phyloP scores from a whole-genome alignment of 2,329 filamentous ascomycete genomes.

The Colletotrichum spaethianum region DNA sequence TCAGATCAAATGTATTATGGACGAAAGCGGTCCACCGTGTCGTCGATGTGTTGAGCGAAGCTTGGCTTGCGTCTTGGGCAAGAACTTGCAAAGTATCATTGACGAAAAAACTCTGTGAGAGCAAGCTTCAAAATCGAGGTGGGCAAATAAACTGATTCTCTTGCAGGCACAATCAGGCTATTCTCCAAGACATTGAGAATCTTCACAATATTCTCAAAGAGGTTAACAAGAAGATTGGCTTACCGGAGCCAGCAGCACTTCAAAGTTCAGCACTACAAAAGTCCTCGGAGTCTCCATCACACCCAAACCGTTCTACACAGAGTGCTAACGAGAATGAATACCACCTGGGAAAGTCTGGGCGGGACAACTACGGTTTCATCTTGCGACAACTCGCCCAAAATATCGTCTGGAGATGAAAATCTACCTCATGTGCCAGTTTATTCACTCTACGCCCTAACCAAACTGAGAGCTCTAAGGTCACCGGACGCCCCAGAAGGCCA shows the following conservation, averaged over 20 bases:
- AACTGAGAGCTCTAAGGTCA: constrained; percentile 53
- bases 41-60: constrained; percentile 54
- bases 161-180: constrained; percentile 32
- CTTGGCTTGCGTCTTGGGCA: constrained; percentile 56
- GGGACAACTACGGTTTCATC: constrained; percentile 41
- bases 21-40: constrained; percentile 56
- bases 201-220: constrained; percentile 34
- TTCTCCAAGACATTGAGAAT: constrained; percentile 41
- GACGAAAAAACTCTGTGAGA: constrained; percentile 57
- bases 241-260: constrained; percentile 30
- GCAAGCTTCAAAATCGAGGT: background rate
- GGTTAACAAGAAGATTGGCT: constrained; percentile 33
- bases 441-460: constrained; percentile 56
- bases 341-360: constrained; percentile 16
- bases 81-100: constrained; percentile 58
- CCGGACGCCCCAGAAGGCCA: constrained; percentile 46
- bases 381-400: constrained; percentile 44
- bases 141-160: background rate
- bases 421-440: constrained; percentile 56
- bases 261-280: constrained; percentile 26
- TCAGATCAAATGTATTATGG: constrained; percentile 59
- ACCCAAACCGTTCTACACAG: background rate
- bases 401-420: constrained; percentile 50
- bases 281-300: constrained; percentile 23
- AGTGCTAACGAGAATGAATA: background rate